A percentile compares a stretch with the other conserved stretches of the same genome.
phyloP scores from a whole-genome alignment of 169 alveolate genomes.

The Eimeria praecox region DNA sequence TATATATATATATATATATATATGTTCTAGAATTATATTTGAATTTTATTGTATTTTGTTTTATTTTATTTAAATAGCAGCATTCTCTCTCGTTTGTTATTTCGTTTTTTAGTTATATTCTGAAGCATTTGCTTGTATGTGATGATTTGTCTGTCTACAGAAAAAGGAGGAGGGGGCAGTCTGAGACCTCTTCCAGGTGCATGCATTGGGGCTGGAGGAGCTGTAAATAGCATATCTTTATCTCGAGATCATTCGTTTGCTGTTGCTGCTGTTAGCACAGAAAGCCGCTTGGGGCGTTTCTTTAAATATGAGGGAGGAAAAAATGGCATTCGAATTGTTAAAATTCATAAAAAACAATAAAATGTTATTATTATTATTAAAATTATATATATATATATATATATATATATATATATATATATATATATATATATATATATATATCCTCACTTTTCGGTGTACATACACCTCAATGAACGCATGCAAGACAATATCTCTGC shows the following conservation, averaged over 20 bases:
- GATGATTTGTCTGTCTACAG: background rate
- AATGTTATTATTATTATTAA: too few relatives aligned
- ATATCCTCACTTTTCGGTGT: background rate
- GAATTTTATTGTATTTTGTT: too few relatives aligned
- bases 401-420: background rate
- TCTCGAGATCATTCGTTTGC: background rate
- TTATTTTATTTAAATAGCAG: too few relatives aligned
- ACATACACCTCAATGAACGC: background rate
- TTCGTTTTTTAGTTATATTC: background rate
- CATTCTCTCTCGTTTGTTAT: too few relatives aligned
- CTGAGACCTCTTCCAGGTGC: background rate
- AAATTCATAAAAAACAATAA: background rate
- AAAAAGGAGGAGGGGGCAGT: constrained; percentile 8
- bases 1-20: too few relatives aligned
- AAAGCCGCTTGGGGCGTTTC: constrained; percentile 68
- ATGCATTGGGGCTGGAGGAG: constrained; percentile 14
- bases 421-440: background rate
- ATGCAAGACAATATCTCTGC: background rate
- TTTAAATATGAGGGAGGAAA: background rate
- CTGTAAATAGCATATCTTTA: constrained; percentile 11
- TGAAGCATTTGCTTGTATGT: too few relatives aligned
- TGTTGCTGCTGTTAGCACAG: constrained; percentile 75
- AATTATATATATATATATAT: too few relatives aligned
- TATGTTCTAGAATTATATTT: too few relatives aligned
- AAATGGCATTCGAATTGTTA: constrained; percentile 38